Base-by-base conservation (phyloP, 176 grass and related monocot genomes). In the Oryza brachyantha region DNA sequence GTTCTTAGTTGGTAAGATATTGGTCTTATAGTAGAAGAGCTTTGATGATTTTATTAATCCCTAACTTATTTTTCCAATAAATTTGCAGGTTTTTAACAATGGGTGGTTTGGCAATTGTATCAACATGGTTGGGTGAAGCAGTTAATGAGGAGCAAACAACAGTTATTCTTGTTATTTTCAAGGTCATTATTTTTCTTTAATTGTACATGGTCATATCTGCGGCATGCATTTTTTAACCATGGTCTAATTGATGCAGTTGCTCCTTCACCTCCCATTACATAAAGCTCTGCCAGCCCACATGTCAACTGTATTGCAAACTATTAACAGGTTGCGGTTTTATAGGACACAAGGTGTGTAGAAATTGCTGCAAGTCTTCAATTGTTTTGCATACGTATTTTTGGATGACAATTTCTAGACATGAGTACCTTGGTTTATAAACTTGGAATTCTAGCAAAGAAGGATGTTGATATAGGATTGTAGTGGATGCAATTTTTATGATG, bases 251-350 rank as follows among this genome's bases (percentile, higher is more conserved):
- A 28, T 92, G 45, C 67, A 99, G 96, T 92, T 95, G 41, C 86
- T 95, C 57, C 91, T 91, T 64, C 92, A 99, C 62, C 85, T 99
- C 26, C 92, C 96, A 22, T 82, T 99, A 41, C 88, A 90, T 65
- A 99, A 91, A 90, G 92, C 96, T 85, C 78, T 92, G 72, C 92
- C 96, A 60, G 66, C 62, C 40, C 90, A 93, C 29, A 95, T 99
- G 81, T 95, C 96, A 74, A 73, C 37, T 69, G 86, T 87, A 43
- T 71, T 99, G 74, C 96, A 90, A 87, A 87, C 90, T 73, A 89
- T 99, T 62, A 99, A 95, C 48, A 93, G 75, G 67, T 89, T 99
- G 86, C 81, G 92, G 31, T 99, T 99, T 93, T 99, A 99, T 89
- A 90, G 83, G 83, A 84, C 81, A 64, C 93, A 93, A 93, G 96